These are phyloP conservation scores for Coemansia sp. DNA, from an alignment of 192 early-diverging fungal species.

Conservation along the genomic window DNA sequence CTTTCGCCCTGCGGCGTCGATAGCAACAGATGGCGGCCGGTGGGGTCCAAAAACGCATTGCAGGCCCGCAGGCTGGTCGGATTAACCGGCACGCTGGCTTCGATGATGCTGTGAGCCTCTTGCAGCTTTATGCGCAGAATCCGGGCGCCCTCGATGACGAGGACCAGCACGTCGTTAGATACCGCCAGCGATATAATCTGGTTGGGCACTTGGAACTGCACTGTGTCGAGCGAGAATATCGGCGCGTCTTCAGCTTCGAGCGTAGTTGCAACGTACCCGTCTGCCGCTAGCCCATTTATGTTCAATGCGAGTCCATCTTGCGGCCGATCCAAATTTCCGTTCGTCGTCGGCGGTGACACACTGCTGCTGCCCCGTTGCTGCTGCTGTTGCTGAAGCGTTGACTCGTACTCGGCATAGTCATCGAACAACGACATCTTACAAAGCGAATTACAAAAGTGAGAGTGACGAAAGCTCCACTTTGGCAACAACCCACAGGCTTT, in stretches of 20 bases:
- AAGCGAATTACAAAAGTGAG: neutral
- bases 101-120: conserved; percentile 59
- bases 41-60: conserved; percentile 81
- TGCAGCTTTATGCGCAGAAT: conserved; percentile 88
- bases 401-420: conserved; percentile 48
- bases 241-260: conserved; percentile 42
- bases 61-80: conserved; percentile 36
- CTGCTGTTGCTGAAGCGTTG: conserved; percentile 19
- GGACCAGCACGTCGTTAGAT: conserved; percentile 77
- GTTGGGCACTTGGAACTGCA: conserved; percentile 84
- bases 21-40: conserved; percentile 82
- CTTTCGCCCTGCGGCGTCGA: conserved; percentile 86
- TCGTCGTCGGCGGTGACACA: neutral
- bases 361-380: conserved; percentile 6
- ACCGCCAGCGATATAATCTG: conserved; percentile 70
- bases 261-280: conserved; percentile 42
- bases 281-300: conserved; percentile 12
- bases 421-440: conserved; percentile 47
- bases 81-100: conserved; percentile 27
- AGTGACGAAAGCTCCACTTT: no score
- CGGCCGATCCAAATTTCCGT: neutral
- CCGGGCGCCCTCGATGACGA: conserved; percentile 70
- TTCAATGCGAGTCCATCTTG: conserved; percentile 1
- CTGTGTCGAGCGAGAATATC: conserved; percentile 81
- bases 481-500: no score